Evolutionary conservation across 176 grass and related monocot species (phyloP), one percentile per base, ranked within the genome.

Genomic region (Oryza meyeriana): DNA sequence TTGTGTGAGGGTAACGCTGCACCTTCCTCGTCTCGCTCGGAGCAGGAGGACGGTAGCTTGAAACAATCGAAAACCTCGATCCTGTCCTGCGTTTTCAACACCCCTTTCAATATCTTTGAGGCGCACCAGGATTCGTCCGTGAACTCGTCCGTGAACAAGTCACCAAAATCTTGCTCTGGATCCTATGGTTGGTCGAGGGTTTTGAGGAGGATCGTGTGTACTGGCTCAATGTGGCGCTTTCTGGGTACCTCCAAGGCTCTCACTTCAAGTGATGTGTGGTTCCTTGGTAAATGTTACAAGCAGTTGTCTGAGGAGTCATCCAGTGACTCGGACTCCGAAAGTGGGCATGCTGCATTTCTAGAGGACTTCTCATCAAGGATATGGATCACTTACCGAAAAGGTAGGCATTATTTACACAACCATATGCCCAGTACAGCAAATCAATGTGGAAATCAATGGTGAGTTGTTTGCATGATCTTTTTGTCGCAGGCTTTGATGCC

Each of bases 321-420:
- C 1, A 61, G 80, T 12, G 74, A 34, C 64, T 45, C 82, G 0
- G 90, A 77, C 45, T 69, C 72, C 4, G 65, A 66, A n/a, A 88
- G 74, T 8, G 79, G 87, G 2, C 78, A 83, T 72, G 78, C 89
- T 12, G 80, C 73, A 0, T 92, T 99, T 81, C 31, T 90, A 38
- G 80, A 94, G 42, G 93, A 99, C 86, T 96, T 94, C 74, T 90
- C 84, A 30, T 99, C 97, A 6, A 92, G 89, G 84, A 92, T 99
- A 74, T 99, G 97, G 97, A 83, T 99, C 70, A 99, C 97, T n/a
- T 99, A 99, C 71, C 24, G 97, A 36, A 99, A 92, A 99, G 93
- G 97, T 99, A 79, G 28, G 47, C 39, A 61, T 45, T 74, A 16
- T 20, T 48, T 64, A 41, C 69, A 25, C 10, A 31, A 18, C 10